Evolutionary conservation across 257 asterid species (phyloP).

Genomic region (Knoxia roxburghii): DNA sequence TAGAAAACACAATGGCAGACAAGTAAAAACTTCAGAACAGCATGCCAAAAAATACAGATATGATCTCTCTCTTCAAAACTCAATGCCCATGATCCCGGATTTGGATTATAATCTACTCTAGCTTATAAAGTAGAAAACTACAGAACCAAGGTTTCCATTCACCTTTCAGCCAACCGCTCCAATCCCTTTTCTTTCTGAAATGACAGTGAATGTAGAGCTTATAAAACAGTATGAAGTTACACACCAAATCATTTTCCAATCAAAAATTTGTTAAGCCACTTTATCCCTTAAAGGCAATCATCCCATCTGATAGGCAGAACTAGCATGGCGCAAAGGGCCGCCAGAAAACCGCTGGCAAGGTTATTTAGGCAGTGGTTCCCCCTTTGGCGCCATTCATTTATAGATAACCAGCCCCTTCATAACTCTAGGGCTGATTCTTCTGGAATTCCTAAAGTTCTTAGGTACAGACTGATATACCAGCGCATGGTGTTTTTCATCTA

Average conservation of each 20-base stretch:
- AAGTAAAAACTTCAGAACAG: neutral
- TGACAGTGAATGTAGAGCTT: neutral
- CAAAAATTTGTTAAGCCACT: neutral
- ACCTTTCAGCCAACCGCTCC: neutral
- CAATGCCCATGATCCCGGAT: neutral
- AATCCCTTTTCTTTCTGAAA: neutral
- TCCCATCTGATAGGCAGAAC: no score
- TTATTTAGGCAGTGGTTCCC: no score
- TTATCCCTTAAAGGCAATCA: no score
- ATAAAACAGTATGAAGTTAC: neutral
- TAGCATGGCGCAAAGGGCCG: no score
- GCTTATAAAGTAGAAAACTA: conserved; percentile 4
- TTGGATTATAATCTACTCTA: neutral
- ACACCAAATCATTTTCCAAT: neutral
- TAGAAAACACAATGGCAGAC: neutral
- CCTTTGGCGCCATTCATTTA: no score
- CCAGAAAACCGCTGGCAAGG: no score
- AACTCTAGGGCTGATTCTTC: no score
- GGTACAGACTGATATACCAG: no score
- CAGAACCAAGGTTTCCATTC: neutral
- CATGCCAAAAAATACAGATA: neutral
- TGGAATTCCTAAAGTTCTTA: no score
- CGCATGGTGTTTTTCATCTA: no score
- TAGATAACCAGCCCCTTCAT: no score
- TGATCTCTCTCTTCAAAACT: no score